Conservation (phyloP, 148 eudicot genomes). For the Nyssa sinensis region DNA sequence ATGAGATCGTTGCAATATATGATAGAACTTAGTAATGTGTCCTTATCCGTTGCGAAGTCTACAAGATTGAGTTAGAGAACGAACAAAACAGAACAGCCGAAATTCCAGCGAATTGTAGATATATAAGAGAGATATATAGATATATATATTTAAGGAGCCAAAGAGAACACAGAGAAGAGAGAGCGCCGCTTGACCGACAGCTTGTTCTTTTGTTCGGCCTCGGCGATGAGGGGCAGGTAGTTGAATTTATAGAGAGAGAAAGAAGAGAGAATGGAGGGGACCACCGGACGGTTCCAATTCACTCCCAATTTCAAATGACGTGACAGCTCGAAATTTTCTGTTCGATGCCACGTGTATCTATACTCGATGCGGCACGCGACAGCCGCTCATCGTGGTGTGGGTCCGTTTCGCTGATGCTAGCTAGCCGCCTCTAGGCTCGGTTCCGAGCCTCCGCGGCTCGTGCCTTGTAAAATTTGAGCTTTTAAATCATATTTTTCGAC, state of each 20-base stretch:
- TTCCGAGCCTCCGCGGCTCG: conserved; percentile 38
- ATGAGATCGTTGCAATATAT: background rate
- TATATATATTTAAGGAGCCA: background rate
- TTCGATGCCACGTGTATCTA: conserved; percentile 41
- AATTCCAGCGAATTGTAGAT: background rate
- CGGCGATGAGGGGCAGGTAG: conserved; percentile 11
- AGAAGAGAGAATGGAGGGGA: conserved; percentile 1
- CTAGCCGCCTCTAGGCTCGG: conserved; percentile 49
- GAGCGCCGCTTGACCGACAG: background rate
- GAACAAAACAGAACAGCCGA: background rate
- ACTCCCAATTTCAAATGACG: conserved; percentile 8
- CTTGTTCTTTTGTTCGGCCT: conserved; percentile 10
- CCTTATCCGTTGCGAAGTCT: conserved; percentile 2
- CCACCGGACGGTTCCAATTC: background rate
- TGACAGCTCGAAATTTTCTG: conserved; percentile 22
- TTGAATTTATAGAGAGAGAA: conserved; percentile 15
- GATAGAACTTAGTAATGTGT: background rate
- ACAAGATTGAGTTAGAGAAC: background rate
- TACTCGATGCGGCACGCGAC: conserved; percentile 60
- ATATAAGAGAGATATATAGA: background rate
- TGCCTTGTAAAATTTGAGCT: background rate
- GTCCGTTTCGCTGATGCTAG: background rate
- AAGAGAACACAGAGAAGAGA: background rate
- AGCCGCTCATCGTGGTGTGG: conserved; percentile 34
- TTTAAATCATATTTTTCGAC: too few relatives aligned